Conservation (phyloP, 1,284 basidiomycete genomes). For the Ganoderma sinense region DNA sequence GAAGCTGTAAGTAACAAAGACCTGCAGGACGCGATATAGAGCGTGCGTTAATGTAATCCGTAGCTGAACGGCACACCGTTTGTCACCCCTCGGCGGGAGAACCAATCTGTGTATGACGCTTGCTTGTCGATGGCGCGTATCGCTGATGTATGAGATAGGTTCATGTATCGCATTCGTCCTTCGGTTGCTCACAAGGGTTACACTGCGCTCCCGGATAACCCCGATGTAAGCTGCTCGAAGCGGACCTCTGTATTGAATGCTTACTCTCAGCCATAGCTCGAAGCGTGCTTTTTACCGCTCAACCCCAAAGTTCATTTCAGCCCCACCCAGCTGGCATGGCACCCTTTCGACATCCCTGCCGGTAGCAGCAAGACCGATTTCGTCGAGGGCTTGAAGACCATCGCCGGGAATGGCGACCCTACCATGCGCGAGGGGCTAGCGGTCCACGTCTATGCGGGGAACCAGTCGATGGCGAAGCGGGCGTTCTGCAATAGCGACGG, state of each 20-base stretch:
- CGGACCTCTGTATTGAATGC: not conserved
- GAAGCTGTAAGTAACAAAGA: conserved; percentile 53
- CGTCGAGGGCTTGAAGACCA: conserved; percentile 67
- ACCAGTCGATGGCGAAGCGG: conserved; percentile 67
- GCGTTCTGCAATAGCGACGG: conserved; percentile 76
- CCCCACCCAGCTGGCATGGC: conserved; percentile 77
- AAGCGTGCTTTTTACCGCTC: conserved; percentile 64
- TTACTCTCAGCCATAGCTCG: conserved; percentile 45
- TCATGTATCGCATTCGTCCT: conserved; percentile 71
- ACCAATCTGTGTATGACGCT: conserved; percentile 47
- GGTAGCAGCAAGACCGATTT: conserved; percentile 59
- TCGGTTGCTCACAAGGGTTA: conserved; percentile 77
- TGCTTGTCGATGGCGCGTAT: not conserved
- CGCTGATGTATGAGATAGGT: conserved; percentile 46
- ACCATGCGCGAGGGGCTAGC: conserved; percentile 67
- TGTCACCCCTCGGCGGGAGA: conserved; percentile 58
- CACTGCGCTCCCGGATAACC: conserved; percentile 58
- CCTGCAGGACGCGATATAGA: not conserved
- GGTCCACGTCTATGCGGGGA: conserved; percentile 69
- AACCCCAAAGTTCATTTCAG: conserved; percentile 69
- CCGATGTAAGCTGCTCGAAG: conserved; percentile 51
- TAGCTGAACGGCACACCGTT: conserved; percentile 71
- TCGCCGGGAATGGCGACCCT: conserved; percentile 72
- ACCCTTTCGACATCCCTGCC: conserved; percentile 63
- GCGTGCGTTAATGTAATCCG: not conserved